Conservation (phyloP, 176 grass and related monocot genomes). For the Triticum timopheevii region DNA sequence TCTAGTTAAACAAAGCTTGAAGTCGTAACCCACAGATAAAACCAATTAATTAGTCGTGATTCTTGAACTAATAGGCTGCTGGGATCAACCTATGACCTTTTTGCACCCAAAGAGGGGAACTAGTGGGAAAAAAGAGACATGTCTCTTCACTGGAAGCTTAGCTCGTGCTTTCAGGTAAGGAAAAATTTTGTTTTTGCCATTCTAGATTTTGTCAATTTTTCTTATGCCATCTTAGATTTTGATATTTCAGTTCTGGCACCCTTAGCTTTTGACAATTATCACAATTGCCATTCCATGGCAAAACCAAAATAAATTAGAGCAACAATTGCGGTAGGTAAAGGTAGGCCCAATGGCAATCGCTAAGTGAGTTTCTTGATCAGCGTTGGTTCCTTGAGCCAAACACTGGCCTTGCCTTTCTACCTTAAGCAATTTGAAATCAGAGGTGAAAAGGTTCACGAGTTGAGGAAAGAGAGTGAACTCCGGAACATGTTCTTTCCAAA, state of each 20-base stretch:
- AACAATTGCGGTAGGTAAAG: not conserved
- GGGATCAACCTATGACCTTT: slow-evolving; percentile 39
- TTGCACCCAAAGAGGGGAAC: slow-evolving; percentile 42
- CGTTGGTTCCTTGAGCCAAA: slow-evolving; percentile 45
- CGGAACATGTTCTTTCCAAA: not conserved
- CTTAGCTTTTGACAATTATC: too few species aligned
- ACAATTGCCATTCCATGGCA: too few species aligned
- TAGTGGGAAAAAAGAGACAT: slow-evolving; percentile 26
- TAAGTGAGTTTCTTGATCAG: slow-evolving; percentile 12
- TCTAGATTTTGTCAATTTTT: too few species aligned
- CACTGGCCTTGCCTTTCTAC: slow-evolving; percentile 23
- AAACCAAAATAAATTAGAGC: too few species aligned
- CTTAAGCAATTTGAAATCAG: slow-evolving; percentile 34
- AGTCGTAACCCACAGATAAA: slow-evolving; percentile 24
- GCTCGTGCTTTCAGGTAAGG: not conserved
- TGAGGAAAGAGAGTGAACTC: not conserved
- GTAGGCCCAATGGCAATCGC: not conserved
- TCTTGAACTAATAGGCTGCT: not conserved
- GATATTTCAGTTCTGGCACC: too few species aligned
- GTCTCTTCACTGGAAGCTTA: slow-evolving; percentile 18
- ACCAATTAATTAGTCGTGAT: slow-evolving; percentile 22
- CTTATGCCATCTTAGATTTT: too few species aligned
- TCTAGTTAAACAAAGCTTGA: slow-evolving; percentile 3
- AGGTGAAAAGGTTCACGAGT: not conserved
- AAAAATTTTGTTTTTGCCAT: too few species aligned